Base-by-base conservation (phyloP, 2,329 filamentous ascomycete genomes). In the Pseudocercospora cruenta region DNA sequence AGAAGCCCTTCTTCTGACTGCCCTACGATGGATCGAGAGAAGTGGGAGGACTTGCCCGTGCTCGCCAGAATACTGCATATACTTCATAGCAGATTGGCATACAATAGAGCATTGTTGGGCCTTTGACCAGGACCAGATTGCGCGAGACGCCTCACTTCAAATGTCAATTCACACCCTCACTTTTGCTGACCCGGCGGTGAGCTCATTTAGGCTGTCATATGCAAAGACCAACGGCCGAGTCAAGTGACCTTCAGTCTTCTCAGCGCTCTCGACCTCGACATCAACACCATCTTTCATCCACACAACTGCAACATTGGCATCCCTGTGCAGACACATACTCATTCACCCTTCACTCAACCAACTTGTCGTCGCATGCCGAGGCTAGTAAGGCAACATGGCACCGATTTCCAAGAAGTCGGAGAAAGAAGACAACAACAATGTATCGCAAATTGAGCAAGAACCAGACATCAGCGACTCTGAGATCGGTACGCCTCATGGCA, bases 341-440 rank as follows among this genome's bases (percentile, higher is more conserved):
- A 57, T 22, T 22, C 16, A 9, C 26, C 14, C 22, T 33, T 22
- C 54, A 36, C 26, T 24, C 24, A 51, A 33, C 28, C 4, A 36
- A 22, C 22, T 54, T 26, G 22, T 26, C 49, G 26, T 53, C 53
- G 54, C 31, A 58, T 58, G 54, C 54, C 33, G 16, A 19, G 24
- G 54, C 54, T 58, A 58, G n/a, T 58, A 36, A 58, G 28, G 54
- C 31, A 58, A 22, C 8, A 58, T 58, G 54, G 54, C 54, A 36
- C 54, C 54, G 28, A 58, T 19, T 26, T 36, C 54, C 10, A 33
- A 58, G 54, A 33, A 36, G 31, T 36, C 54, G 28, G n/a, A 39
- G 26, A 39, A 33, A 58, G 54, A 58, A 33, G 24, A 12, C 54
- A 58, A n/a, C 21, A n/a, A n/a, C 14, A 24, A 58, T 24, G n/a